Conservation (phyloP, 768 basidiomycete genomes). For the Pleurotus ostreatus region DNA sequence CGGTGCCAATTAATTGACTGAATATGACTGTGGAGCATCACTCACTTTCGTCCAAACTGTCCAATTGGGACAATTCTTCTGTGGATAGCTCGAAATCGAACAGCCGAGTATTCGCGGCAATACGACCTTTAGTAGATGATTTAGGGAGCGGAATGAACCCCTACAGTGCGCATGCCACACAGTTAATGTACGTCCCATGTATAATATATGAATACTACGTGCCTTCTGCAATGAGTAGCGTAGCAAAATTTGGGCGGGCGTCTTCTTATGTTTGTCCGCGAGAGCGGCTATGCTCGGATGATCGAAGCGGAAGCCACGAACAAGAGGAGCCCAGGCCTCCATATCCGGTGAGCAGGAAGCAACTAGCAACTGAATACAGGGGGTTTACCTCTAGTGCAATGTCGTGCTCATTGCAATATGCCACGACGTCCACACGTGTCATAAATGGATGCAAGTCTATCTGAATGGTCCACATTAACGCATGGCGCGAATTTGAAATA, state of each 20-base stretch:
- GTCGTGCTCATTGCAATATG: conserved; percentile 48
- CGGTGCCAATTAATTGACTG: background rate
- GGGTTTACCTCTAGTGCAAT: conserved; percentile 58
- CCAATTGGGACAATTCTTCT: conserved; percentile 46
- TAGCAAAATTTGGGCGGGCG: conserved; percentile 57
- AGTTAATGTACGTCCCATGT: no score
- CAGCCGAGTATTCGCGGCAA: conserved; percentile 54
- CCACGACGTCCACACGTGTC: conserved; percentile 58
- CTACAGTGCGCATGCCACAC: conserved; percentile 17
- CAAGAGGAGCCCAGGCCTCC: conserved; percentile 74
- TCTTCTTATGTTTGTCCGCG: conserved; percentile 51
- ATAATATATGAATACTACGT: background rate
- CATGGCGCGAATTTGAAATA: conserved; percentile 2
- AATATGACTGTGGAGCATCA: conserved; percentile 6
- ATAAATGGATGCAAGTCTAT: conserved; percentile 69
- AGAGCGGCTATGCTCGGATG: conserved; percentile 47
- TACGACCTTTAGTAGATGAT: conserved; percentile 47
- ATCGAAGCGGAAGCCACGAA: conserved; percentile 59
- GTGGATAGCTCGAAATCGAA: conserved; percentile 57
- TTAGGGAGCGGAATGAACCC: conserved; percentile 67
- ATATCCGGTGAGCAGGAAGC: background rate
- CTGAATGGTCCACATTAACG: conserved; percentile 18
- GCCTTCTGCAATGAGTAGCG: conserved; percentile 82
- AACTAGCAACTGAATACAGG: background rate
- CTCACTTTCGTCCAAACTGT: conserved; percentile 51